A percentile compares a stretch with the other conserved stretches of the same genome.
Conservation (phyloP, 208 protist species). For the Trypanosomatidae sp. region DNA sequence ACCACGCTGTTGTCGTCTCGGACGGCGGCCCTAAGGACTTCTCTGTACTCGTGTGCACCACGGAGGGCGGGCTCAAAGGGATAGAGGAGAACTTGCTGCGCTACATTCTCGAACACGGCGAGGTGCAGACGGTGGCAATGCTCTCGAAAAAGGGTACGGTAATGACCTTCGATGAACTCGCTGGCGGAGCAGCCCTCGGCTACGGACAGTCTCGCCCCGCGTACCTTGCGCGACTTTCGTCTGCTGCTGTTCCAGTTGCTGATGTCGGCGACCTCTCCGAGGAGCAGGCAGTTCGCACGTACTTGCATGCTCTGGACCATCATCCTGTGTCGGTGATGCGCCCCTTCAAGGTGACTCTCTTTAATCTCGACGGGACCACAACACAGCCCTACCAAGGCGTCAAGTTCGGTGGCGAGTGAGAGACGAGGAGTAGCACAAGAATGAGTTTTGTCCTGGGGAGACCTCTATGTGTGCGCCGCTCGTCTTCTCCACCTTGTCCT, state of each 20-base stretch:
- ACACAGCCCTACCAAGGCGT: constrained; percentile 84
- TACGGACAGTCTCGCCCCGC: constrained; percentile 19
- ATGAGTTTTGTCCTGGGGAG: neutral
- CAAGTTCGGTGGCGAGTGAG: constrained; percentile 78
- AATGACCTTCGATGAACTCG: constrained; percentile 90
- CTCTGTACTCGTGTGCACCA: constrained; percentile 74
- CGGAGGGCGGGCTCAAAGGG: constrained; percentile 58
- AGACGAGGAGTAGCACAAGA: neutral
- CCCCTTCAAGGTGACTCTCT: constrained; percentile 84
- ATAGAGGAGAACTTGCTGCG: constrained; percentile 69
- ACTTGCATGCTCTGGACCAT: constrained; percentile 58
- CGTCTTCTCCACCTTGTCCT: neutral
- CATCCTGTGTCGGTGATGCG: constrained; percentile 56
- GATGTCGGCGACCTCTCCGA: constrained; percentile 71
- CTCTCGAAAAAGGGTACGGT: constrained; percentile 77
- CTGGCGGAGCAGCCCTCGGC: constrained; percentile 30
- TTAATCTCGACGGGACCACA: constrained; percentile 82
- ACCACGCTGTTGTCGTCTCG: constrained; percentile 50
- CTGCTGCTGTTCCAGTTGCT: constrained; percentile 40
- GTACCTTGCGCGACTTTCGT: constrained; percentile 36
- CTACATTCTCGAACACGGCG: constrained; percentile 78
- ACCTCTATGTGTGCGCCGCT: neutral
- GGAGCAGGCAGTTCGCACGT: constrained; percentile 75
- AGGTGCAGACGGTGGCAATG: constrained; percentile 75
- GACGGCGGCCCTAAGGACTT: constrained; percentile 37